Base-by-base conservation (phyloP, 306 rosid species). In the Sechiopsis laciniata region DNA sequence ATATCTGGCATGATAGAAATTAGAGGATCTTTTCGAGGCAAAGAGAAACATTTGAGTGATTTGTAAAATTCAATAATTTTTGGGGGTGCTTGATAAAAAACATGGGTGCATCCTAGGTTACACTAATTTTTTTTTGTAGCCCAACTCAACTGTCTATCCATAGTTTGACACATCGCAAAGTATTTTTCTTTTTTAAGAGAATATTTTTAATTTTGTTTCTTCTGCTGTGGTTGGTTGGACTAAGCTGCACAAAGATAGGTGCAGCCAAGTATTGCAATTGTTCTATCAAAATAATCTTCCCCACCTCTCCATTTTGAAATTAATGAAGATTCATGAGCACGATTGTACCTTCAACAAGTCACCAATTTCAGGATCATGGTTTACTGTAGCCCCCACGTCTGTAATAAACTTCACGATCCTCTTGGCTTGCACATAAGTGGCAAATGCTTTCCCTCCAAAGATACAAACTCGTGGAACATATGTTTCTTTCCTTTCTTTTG, bases 381-480 rank as follows among this genome's bases (percentile, higher is more conserved):
- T 94, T 57, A 94, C 79, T 10, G 89, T 91, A 46, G 89, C 84
- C 15, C 89, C 99, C 24, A 94, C 99, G 82, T 94, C 99, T 72
- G 97, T 87, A 77, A 94, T 91, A 55, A 94, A 91, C 81, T 94
- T 94, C 82, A 94, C 99, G 69, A 94, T 94, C 86, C 97, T 94
- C 87, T 91, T 94, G 78, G 99, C 99, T 77, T 94, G 99, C 64
- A 88, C 84, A 75, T 94, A 94, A 4, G 99, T 94, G 45, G 99
- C 74, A 79, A 94, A 94, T 59, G 99, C 99, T 77, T 94, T 94
- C 19, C 99, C 99, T 67, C 99, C 99, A 74, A 94, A 91, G 76
- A 94, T 88, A 79, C 99, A 94, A 71, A 94, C 99, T 78, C 99
- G 85, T 42, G 99, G 99, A 86, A 91, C 91, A 86, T 80, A 91